phyloP scores from a whole-genome alignment of 1,284 basidiomycete species.

The Microbotryum intermedium region DNA sequence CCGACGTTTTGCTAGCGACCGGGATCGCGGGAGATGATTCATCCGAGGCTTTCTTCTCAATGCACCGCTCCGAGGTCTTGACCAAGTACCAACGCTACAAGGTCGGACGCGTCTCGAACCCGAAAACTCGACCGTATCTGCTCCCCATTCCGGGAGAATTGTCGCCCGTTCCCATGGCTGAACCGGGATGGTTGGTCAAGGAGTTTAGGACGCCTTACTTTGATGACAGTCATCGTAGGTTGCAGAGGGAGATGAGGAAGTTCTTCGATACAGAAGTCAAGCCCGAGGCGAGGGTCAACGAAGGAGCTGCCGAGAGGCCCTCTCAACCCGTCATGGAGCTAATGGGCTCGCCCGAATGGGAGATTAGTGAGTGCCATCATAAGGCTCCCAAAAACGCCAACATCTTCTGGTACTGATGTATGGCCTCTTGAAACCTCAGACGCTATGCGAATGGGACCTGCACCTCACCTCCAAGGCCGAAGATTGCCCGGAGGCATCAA shows the following conservation, averaged over 20 bases:
- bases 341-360: conserved; percentile 29
- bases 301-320: conserved; percentile 33
- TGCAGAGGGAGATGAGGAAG: conserved; percentile 18
- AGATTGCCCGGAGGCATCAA: conserved; percentile 38
- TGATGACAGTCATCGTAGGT: conserved; percentile 13
- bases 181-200: conserved; percentile 22
- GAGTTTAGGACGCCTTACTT: conserved; percentile 23
- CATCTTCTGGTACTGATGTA: neutral
- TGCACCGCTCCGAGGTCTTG: conserved; percentile 23
- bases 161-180: conserved; percentile 18
- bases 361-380: conserved; percentile 4
- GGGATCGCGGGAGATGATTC: conserved; percentile 21
- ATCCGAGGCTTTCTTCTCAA: conserved; percentile 23
- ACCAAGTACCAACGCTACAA: conserved; percentile 15
- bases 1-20: conserved; percentile 50
- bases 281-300: conserved; percentile 29
- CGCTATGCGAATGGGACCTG: conserved; percentile 40
- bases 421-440: neutral
- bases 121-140: conserved; percentile 12
- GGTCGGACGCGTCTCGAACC: conserved; percentile 16
- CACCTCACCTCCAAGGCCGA: conserved; percentile 38
- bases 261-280: conserved; percentile 17
- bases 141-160: conserved; percentile 17
- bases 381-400: conserved; percentile 1
- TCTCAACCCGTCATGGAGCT: conserved; percentile 31